Percentiles rank a stretch among this genome's conserved stretches.
phyloP scores from a whole-genome alignment of 2,329 filamentous ascomycete species.

The Colletotrichum siamense region DNA sequence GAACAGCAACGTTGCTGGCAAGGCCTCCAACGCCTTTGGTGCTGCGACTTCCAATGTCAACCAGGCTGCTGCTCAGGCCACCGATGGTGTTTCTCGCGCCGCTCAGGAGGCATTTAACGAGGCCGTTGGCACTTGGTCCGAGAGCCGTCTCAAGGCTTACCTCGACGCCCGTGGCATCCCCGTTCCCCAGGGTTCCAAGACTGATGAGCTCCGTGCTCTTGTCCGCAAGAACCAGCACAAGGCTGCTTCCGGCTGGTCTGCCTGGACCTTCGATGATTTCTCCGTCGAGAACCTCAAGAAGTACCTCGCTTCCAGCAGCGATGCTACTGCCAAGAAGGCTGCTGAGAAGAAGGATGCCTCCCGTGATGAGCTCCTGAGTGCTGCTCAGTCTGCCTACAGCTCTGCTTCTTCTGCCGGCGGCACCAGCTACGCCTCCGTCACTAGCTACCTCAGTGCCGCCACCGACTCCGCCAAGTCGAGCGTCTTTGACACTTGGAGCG shows the following conservation, averaged over 20 bases:
- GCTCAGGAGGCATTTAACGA: constrained; percentile 71
- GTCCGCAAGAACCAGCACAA: constrained; percentile 78
- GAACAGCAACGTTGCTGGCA: constrained; percentile 66
- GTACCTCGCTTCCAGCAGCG: constrained; percentile 58
- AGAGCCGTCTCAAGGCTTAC: constrained; percentile 78
- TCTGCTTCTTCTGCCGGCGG: constrained; percentile 66
- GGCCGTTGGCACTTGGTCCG: constrained; percentile 70
- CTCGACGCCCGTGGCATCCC: constrained; percentile 79
- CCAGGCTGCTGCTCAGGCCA: constrained; percentile 79
- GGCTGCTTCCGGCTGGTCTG: constrained; percentile 69
- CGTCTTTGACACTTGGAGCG: constrained; percentile 76
- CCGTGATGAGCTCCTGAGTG: constrained; percentile 75
- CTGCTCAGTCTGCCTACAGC: constrained; percentile 65
- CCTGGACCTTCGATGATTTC: constrained; percentile 83
- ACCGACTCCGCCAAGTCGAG: constrained; percentile 69
- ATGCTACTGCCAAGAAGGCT: constrained; percentile 62
- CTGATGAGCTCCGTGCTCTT: constrained; percentile 74
- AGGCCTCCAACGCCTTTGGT: constrained; percentile 66
- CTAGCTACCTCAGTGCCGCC: constrained; percentile 70
- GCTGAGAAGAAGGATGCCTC: constrained; percentile 68
- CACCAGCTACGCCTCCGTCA: constrained; percentile 68
- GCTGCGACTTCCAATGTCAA: constrained; percentile 78
- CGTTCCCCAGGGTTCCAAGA: constrained; percentile 73
- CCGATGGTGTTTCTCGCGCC: constrained; percentile 68
- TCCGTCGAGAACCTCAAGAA: constrained; percentile 72